Evolutionary conservation across 2,329 filamentous ascomycete species (phyloP), one percentile per base, ranked within the genome.

Genomic region (Trichoderma atroviride): DNA sequence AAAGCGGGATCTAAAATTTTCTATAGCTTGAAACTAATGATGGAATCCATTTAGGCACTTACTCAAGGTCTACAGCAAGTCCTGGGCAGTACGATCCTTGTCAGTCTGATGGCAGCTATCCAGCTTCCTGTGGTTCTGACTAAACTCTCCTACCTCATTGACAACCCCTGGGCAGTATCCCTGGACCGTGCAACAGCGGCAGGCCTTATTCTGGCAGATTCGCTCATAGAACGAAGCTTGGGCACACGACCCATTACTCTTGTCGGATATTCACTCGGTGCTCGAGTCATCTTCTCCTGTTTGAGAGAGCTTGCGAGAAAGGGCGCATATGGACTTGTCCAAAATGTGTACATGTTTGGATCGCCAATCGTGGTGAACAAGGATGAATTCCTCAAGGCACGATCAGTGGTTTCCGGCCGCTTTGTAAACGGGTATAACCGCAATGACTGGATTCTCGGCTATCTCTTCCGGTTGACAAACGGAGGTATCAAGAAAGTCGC

Each of bases 151-250:
- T 99, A 99, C 77, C 86, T 99, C 24, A 97, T 99, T 73, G 96
- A 99, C 80, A 99, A 99, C 76, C 96, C 96, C 0, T 99, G 96
- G 96, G 93, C 92, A 31, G 94, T 97, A n/a, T 98, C 96, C 1
- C 87, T 97, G 61, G 93, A 96, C 75, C 89, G 96, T 74, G 96
- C 96, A 35, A 94, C 92, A 75, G 86, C 92, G 68, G 93, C 95
- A 9, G 96, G 96, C 3, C 86, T 97, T 58, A 97, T 99, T 78
- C 86, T 99, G 66, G 96, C 96, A 1, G 96, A 99, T 79, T 97
- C 95, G 0, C 84, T 99, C 40, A 92, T 97, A 71, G 94, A 97
- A 74, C 89, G 94, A 60, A 97, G 96, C 77, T 84, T 99, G 24
- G 96, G 96, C 19, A 93, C 94, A 6, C 87, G 96, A 33, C 96